These are phyloP conservation scores for Cordyceps pruinosa DNA, from an alignment of 2,329 filamentous ascomycete species.

Conservation along the genomic window DNA sequence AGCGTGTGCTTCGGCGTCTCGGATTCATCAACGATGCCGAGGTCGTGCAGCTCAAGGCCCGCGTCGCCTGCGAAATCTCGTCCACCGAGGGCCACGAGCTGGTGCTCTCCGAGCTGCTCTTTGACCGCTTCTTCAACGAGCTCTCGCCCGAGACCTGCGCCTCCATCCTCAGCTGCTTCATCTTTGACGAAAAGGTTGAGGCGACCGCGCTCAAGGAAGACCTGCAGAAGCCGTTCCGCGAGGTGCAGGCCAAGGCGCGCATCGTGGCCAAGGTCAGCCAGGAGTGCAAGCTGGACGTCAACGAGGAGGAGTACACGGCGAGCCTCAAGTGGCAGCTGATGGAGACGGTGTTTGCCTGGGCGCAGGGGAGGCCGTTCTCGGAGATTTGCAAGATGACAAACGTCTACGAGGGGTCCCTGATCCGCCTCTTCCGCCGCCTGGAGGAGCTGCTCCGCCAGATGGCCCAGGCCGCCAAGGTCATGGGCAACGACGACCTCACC, in stretches of 20 bases:
- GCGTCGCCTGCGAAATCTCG: conserved; percentile 95
- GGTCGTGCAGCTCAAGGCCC: conserved; percentile 92
- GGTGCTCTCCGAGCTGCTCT: conserved; percentile 84
- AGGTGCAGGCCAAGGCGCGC: conserved; percentile 80
- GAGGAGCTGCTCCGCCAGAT: conserved; percentile 94
- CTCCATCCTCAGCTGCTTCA: conserved; percentile 83
- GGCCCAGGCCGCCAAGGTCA: conserved; percentile 91
- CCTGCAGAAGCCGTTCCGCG: conserved; percentile 74
- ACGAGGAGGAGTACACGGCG: conserved; percentile 88
- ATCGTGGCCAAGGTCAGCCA: conserved; percentile 88
- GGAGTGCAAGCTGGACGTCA: conserved; percentile 89
- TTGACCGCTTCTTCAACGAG: conserved; percentile 98
- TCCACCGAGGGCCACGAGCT: conserved; percentile 87
- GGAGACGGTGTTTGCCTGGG: conserved; percentile 92
- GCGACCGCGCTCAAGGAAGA: conserved; percentile 73
- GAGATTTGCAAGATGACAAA: conserved; percentile 99
- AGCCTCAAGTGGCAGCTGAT: conserved; percentile 92
- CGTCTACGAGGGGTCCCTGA: conserved; percentile 92
- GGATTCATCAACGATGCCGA: conserved; percentile 94
- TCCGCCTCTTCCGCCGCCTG: conserved; percentile 88
- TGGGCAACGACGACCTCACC: conserved; percentile 92
- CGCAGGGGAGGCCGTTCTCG: conserved; percentile 80
- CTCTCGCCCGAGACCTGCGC: conserved; percentile 82
- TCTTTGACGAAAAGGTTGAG: conserved; percentile 93
- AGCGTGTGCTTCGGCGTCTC: conserved; percentile 86